These are phyloP conservation scores for Phytophthora kernoviae DNA, from an alignment of 352 stramenopile genomes.

Conservation along the genomic window DNA sequence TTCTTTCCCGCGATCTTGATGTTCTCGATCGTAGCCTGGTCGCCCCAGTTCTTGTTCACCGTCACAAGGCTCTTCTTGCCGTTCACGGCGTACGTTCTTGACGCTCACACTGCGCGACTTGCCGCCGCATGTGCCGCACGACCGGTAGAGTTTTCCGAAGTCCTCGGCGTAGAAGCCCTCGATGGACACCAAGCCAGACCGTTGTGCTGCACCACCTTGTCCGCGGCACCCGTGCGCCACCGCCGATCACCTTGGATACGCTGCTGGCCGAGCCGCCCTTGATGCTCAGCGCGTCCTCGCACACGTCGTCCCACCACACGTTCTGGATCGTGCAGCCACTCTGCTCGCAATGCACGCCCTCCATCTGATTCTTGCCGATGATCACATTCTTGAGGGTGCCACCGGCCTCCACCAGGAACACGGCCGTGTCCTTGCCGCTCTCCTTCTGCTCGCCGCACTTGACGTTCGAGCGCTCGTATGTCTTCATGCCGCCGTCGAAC, in stretches of 20 bases:
- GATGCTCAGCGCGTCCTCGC: constrained; percentile 4
- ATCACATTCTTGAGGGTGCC: constrained; percentile 2
- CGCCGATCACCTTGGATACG: constrained; percentile 2
- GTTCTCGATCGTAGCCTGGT: constrained; percentile 3
- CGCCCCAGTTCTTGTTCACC: constrained; percentile 5
- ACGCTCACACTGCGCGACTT: constrained; percentile 2
- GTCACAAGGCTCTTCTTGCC: constrained; percentile 5
- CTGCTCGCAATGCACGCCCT: constrained; percentile 3
- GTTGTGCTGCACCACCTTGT: constrained; percentile 6
- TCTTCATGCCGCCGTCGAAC: constrained; percentile 3
- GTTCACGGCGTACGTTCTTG: constrained; percentile 6
- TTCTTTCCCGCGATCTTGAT: constrained; percentile 2
- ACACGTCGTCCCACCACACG: constrained; percentile 5
- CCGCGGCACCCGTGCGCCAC: not conserved
- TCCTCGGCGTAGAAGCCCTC: constrained; percentile 5
- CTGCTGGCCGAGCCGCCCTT: constrained; percentile 3
- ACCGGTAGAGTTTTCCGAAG: constrained; percentile 2
- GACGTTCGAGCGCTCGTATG: constrained; percentile 1
- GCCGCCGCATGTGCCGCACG: constrained; percentile 2
- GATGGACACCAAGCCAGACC: not conserved
- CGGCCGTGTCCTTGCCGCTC: constrained; percentile 4
- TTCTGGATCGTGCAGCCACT: constrained; percentile 2
- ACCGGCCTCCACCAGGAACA: constrained; percentile 3
- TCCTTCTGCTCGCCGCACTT: constrained; percentile 5
- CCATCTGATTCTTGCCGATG: constrained; percentile 4